Conservation (phyloP, 1,139 yeast species). For the Arxiozyma slooffiae region DNA sequence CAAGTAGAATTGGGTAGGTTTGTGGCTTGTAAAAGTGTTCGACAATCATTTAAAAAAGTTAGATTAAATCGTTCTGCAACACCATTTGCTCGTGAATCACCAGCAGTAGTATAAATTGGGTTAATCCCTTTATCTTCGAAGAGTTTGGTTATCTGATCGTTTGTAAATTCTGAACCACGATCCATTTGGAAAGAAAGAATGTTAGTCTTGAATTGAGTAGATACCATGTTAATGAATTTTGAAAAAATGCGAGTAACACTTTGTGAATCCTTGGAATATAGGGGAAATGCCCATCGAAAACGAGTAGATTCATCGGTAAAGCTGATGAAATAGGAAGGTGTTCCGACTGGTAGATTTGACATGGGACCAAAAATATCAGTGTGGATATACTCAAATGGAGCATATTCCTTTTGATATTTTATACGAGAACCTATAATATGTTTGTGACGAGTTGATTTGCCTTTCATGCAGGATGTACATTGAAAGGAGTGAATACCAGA, state of each 20-base stretch:
- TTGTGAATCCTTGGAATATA: not conserved
- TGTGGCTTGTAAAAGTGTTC: conserved; percentile 6
- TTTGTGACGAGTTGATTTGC: conserved; percentile 4
- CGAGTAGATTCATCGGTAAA: conserved; percentile 6
- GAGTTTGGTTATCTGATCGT: not conserved
- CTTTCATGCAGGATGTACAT: conserved; percentile 4
- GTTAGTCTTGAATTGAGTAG: conserved; percentile 2
- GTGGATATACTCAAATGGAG: conserved; percentile 6
- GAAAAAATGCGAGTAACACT: not conserved
- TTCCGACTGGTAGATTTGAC: not conserved
- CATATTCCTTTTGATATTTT: conserved; percentile 3
- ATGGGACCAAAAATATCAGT: conserved; percentile 9
- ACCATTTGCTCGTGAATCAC: conserved; percentile 9
- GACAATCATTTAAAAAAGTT: conserved; percentile 10
- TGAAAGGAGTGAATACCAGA: not conserved
- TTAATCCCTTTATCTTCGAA: conserved; percentile 8
- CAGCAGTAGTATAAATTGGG: conserved; percentile 6
- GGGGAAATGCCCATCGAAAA: conserved; percentile 6
- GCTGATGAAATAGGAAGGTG: conserved; percentile 5
- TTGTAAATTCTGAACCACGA: conserved; percentile 10
- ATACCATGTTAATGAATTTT: conserved; percentile 1
- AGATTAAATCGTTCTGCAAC: conserved; percentile 12
- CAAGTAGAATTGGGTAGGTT: conserved; percentile 5
- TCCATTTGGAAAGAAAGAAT: conserved; percentile 9
- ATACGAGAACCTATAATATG: conserved; percentile 4